A percentile compares a stretch with the other conserved stretches of the same genome.
These are phyloP conservation scores for Ophidiomyces ophidiicola DNA, from an alignment of 2,329 filamentous ascomycete species.

Conservation along the genomic window DNA sequence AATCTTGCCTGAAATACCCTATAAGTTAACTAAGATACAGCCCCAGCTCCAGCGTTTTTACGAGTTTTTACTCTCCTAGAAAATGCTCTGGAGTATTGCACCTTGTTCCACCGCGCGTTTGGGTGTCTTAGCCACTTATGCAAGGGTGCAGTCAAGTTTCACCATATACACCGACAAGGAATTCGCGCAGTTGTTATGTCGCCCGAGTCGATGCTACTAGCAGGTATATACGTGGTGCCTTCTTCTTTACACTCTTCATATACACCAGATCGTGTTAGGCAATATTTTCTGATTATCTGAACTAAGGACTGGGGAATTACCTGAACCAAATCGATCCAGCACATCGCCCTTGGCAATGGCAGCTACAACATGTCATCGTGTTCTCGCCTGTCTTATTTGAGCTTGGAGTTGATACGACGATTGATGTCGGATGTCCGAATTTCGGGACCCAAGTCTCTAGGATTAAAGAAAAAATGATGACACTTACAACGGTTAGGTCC, in stretches of 20 bases:
- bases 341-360: background rate
- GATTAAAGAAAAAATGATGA: background rate
- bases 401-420: background rate
- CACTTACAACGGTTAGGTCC: background rate
- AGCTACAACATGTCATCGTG: background rate
- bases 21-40: background rate
- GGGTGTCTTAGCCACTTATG: background rate
- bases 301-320: background rate
- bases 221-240: background rate
- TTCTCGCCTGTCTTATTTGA: background rate
- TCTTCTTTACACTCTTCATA: background rate
- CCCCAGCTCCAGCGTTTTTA: background rate
- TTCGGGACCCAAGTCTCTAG: background rate
- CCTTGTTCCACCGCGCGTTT: background rate
- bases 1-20: background rate
- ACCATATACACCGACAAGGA: background rate
- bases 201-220: background rate
- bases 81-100: background rate
- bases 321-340: background rate
- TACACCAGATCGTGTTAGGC: too few relatives aligned
- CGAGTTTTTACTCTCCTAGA: background rate
- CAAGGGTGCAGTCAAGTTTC: background rate
- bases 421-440: too few relatives aligned
- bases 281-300: background rate
- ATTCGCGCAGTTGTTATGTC: background rate